Conservation (phyloP, 495 filamentous ascomycete genomes). For the Hypoxylon intermedium region DNA sequence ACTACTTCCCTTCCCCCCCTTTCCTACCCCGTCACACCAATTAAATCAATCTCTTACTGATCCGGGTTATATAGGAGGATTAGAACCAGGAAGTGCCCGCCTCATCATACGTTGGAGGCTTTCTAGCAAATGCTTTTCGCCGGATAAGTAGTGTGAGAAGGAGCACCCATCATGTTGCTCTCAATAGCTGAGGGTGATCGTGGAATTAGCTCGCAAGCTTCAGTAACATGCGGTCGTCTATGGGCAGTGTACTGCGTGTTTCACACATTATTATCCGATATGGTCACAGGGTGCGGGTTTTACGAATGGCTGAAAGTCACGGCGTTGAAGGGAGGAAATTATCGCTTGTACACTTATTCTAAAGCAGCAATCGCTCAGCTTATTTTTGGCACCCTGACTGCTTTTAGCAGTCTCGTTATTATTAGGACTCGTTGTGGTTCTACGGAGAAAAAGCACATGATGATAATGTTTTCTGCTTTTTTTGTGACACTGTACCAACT, state of each 20-base stretch:
- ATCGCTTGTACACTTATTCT: constrained; percentile 18
- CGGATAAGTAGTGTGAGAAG: constrained; percentile 24
- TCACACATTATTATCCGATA: not conserved
- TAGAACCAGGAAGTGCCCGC: constrained; percentile 30
- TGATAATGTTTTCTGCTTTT: not conserved
- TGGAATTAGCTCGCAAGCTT: not conserved
- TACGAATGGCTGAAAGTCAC: constrained; percentile 21
- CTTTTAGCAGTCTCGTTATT: constrained; percentile 5
- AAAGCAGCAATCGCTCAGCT: constrained; percentile 11
- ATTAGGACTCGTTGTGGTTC: constrained; percentile 6
- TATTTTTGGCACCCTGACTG: not conserved
- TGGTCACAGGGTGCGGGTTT: constrained; percentile 2
- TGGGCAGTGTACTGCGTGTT: constrained; percentile 3
- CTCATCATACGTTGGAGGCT: constrained; percentile 24
- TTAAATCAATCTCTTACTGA: constrained; percentile 31
- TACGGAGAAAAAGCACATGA: not conserved
- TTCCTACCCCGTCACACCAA: not conserved
- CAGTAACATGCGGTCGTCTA: constrained; percentile 1
- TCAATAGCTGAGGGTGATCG: not conserved
- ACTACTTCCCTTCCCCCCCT: constrained; percentile 8
- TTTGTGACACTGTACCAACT: no score
- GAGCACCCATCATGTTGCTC: constrained; percentile 3
- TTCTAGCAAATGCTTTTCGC: constrained; percentile 34
- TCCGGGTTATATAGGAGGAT: constrained; percentile 41
- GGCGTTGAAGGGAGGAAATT: constrained; percentile 29